Conservation (phyloP, 768 basidiomycete species). For the Ephemerocybe angulata region DNA sequence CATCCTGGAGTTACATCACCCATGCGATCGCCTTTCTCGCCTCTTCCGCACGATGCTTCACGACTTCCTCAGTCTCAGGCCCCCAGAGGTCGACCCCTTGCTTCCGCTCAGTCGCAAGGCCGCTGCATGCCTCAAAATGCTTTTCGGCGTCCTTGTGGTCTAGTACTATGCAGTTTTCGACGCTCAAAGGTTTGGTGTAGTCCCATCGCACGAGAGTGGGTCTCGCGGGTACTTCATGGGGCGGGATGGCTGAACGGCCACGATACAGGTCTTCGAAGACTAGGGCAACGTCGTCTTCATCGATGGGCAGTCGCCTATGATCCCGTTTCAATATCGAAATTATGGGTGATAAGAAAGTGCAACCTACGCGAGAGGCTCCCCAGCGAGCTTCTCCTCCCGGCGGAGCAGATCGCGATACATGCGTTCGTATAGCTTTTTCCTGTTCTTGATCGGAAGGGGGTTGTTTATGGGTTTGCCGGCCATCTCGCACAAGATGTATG, state of each 20-base stretch:
- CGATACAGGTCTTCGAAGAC: constrained; percentile 87
- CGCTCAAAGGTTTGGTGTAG: constrained; percentile 50
- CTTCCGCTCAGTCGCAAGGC: constrained; percentile 21
- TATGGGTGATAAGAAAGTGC: neutral
- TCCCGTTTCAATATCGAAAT: neutral
- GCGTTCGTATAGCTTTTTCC: constrained; percentile 79
- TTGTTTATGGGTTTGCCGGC: constrained; percentile 81
- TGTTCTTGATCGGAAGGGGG: constrained; percentile 81
- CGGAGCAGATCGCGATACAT: constrained; percentile 73
- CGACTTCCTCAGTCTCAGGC: constrained; percentile 50
- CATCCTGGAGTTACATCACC: constrained; percentile 32
- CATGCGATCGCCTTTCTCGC: constrained; percentile 52
- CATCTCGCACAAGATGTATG: constrained; percentile 83
- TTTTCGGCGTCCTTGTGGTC: constrained; percentile 69
- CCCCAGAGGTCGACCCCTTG: constrained; percentile 70
- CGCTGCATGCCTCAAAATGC: constrained; percentile 50
- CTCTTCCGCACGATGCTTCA: constrained; percentile 58
- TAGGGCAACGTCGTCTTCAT: constrained; percentile 78
- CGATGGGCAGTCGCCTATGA: constrained; percentile 67
- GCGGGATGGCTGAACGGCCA: constrained; percentile 75
- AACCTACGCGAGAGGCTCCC: constrained; percentile 56
- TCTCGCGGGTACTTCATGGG: constrained; percentile 65
- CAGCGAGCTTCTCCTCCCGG: constrained; percentile 68
- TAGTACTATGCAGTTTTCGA: constrained; percentile 87
- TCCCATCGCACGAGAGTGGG: constrained; percentile 86